These are phyloP conservation scores for Stagonosporopsis cucurbitacearum DNA, from an alignment of 2,329 filamentous ascomycete species.

Conservation along the genomic window DNA sequence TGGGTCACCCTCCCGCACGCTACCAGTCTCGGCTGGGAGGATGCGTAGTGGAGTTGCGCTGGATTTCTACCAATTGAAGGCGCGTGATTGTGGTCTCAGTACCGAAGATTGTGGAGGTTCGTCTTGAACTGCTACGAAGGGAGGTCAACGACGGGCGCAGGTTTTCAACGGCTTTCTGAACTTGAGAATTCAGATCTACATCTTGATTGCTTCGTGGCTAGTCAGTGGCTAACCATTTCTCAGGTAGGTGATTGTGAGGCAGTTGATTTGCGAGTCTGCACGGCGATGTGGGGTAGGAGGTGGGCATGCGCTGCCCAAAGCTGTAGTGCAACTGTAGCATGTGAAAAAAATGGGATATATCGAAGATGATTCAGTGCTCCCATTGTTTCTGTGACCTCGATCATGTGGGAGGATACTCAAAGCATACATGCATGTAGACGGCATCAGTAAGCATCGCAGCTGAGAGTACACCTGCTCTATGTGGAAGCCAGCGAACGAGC, in stretches of 20 bases:
- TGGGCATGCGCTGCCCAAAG: too few relatives aligned
- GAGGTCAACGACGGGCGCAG: constrained; percentile 60
- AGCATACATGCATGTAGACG: not conserved
- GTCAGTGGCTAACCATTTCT: constrained; percentile 20
- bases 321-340: not conserved
- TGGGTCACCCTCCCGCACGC: constrained; percentile 77
- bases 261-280: not conserved
- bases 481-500: not conserved
- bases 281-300: not conserved
- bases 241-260: constrained; percentile 10
- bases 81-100: constrained; percentile 64
- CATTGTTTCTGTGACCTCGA: not conserved
- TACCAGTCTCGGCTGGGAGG: constrained; percentile 65
- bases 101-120: constrained; percentile 43
- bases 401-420: not conserved
- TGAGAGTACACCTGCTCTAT: constrained; percentile 9
- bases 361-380: not conserved
- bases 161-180: constrained; percentile 74
- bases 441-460: constrained; percentile 10
- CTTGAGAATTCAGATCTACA: constrained; percentile 21
- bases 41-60: constrained; percentile 76
- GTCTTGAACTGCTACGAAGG: constrained; percentile 54
- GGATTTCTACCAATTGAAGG: constrained; percentile 50
- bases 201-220: constrained; percentile 4
- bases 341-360: not conserved